Evolutionary conservation across 768 basidiomycete genomes (phyloP), one percentile per base, ranked within the genome.

Genomic region (Rhodotorula taiwanensis): DNA sequence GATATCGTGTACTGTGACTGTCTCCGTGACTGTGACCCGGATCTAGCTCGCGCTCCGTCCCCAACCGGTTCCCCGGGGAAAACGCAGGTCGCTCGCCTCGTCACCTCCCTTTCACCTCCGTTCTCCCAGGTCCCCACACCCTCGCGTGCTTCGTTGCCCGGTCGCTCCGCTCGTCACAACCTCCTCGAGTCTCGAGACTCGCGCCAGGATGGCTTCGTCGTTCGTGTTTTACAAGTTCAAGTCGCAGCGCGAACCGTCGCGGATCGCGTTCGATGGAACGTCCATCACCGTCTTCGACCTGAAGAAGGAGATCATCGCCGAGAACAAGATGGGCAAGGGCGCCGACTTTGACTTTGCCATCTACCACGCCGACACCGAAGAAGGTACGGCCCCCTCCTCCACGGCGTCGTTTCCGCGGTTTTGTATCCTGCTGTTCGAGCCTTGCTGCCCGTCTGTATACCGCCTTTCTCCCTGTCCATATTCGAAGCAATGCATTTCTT

Each of bases 201-300:
- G 11, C 13, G 20, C 13, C n/a, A n/a, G n/a, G n/a, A 58, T 58
- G 53, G 58, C 58, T 3, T 63, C 61, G 9, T 60, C 62, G 9
- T 66, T 65, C 58, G 68, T 70, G 15, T 70, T 70, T 51, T 70
- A 70, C 85, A 88, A 87, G 79, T 99, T 95, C 86, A 89, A 85
- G 76, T 91, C 91, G 70, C 86, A 89, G 76, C 89, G 83, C 79
- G 86, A 88, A 79, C 94, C 98, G 78, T 92, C 91, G 61, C 81
- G 91, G 75, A 85, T 99, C 76, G 86, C 89, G 57, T 97, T 99
- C 80, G 94, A 99, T 76, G 95, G 95, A 74, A 97, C 94, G 71
- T 90, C 91, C 67, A 98, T 99, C 75, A 92, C 92, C 74, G 91
- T 98, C 72, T 98, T 97, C 81, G 95, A 99, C 78, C 81, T 99